Base-by-base conservation (phyloP, 1,139 yeast species). In the Suhomyces bokatorum region DNA sequence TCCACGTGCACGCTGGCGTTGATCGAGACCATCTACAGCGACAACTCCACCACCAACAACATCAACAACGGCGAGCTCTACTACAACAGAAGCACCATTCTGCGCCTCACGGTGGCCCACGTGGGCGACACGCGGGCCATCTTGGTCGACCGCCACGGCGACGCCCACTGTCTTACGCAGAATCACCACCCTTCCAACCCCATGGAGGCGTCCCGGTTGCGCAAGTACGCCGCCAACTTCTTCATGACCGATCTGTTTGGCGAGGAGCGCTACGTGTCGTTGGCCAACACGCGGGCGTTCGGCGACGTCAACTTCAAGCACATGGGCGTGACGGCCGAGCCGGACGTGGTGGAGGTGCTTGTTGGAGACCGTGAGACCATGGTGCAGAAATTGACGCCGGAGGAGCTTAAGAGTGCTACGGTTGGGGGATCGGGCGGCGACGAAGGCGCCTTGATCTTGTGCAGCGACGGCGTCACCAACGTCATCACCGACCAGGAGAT, bases 51-150 rank as follows among this genome's bases (percentile, higher is more conserved):
- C 17, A 17, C 17, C 17, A 17, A 3, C 17, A 17, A 17, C 17
- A 17, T 2, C 24, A 20, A 7, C 24, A 65, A 61, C 27, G 62
- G 59, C 43, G 77, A 70, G 32, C 82, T 77, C 56, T 90, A 78
- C 67, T 93, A 93, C 72, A 81, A 84, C 51, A 78, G 84, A 15
- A 71, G 75, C 20, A 84, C 88, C n/a, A 70, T 87, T 14, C 76
- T 89, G 27, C 82, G 82, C 55, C 65, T 93, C 33, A 77, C 88
- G 1, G 79, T 91, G 17, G 93, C 95, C 1, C 99, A 93, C 61
- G 85, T 91, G n/a, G 99, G 99, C 3, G 99, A 93, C 60, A 87
- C 97, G 3, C 77, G 88, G 52, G 91, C 96, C n/a, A 77, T 93
- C 6, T 58, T 93, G 20, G 87, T 90, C 50, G 95, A 86, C 59